Percentiles rank a stretch among this genome's conserved stretches.
These are phyloP conservation scores for Cornus florida DNA, from an alignment of 148 eudicot genomes.

Conservation along the genomic window DNA sequence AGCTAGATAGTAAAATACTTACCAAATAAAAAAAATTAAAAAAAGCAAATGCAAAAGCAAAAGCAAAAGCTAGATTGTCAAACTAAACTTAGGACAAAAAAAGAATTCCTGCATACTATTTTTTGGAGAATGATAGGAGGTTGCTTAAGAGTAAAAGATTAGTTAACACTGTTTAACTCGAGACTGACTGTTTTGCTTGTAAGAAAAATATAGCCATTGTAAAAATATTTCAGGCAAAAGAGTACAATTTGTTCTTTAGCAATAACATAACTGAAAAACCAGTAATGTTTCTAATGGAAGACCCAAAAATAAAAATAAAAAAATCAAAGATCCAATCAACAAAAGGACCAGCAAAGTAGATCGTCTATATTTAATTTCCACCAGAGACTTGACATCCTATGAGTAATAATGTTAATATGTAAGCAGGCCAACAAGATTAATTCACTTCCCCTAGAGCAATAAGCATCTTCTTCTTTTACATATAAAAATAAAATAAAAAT, in stretches of 20 bases:
- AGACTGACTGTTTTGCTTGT: not conserved
- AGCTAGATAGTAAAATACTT: not conserved
- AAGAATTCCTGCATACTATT: not conserved
- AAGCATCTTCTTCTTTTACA: too few species aligned
- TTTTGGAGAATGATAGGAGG: not conserved
- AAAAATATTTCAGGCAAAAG: not conserved
- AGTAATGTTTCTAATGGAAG: not conserved
- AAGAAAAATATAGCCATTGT: not conserved
- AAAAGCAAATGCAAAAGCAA: too few species aligned
- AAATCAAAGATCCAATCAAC: not conserved
- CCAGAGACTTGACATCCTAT: not conserved
- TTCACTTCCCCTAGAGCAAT: not conserved
- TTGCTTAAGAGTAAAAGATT: too few species aligned
- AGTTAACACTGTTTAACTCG: not conserved
- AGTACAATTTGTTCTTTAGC: not conserved
- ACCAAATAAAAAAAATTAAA: too few species aligned
- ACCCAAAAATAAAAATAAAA: not conserved
- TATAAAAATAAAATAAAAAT: not conserved
- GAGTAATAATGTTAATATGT: not conserved
- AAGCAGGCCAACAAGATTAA: not conserved
- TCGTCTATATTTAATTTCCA: not conserved
- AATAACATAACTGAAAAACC: not conserved
- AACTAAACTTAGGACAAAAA: too few species aligned
- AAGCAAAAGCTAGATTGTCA: not conserved
- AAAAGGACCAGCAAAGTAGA: not conserved